Evolutionary conservation across 768 basidiomycete species (phyloP).

Genomic region (Psilocybe cubensis): DNA sequence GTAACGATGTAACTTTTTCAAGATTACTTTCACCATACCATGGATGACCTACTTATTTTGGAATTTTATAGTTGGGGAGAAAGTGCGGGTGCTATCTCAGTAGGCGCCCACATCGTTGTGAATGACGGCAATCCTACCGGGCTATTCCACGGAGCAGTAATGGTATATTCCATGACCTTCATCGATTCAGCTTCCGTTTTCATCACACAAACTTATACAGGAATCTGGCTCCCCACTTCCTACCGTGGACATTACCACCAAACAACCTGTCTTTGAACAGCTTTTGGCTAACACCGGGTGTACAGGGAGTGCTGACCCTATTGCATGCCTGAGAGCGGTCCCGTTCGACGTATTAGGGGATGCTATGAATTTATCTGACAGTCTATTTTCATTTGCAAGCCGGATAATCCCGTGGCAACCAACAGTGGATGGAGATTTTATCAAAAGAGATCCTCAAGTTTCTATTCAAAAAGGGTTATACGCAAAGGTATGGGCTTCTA

Average conservation of each 20-base stretch:
- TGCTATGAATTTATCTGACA: constrained; percentile 30
- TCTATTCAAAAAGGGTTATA: constrained; percentile 35
- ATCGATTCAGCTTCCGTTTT: not conserved
- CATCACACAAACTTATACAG: constrained; percentile 14
- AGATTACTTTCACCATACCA: not conserved
- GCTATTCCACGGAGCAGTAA: constrained; percentile 37
- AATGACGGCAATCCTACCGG: constrained; percentile 29
- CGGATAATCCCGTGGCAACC: constrained; percentile 35
- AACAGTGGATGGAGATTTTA: constrained; percentile 38
- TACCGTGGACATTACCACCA: constrained; percentile 9
- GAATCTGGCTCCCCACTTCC: constrained; percentile 22
- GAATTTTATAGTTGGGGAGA: constrained; percentile 37
- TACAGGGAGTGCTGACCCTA: constrained; percentile 22
- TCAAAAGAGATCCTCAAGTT: constrained; percentile 28
- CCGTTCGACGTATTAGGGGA: constrained; percentile 31
- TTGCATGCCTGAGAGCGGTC: constrained; percentile 38
- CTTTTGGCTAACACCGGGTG: constrained; percentile 35
- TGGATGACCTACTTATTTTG: constrained; percentile 39
- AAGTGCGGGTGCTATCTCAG: constrained; percentile 46
- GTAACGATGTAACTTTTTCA: constrained; percentile 41
- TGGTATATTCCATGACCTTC: constrained; percentile 23
- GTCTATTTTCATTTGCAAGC: constrained; percentile 31
- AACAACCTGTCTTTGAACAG: constrained; percentile 30
- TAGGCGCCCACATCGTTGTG: constrained; percentile 35
- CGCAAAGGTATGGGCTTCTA: constrained; percentile 31